Percentiles rank a stretch among this genome's conserved stretches.
phyloP scores from a whole-genome alignment of 306 rosid genomes.

The Sicyos baderoa region DNA sequence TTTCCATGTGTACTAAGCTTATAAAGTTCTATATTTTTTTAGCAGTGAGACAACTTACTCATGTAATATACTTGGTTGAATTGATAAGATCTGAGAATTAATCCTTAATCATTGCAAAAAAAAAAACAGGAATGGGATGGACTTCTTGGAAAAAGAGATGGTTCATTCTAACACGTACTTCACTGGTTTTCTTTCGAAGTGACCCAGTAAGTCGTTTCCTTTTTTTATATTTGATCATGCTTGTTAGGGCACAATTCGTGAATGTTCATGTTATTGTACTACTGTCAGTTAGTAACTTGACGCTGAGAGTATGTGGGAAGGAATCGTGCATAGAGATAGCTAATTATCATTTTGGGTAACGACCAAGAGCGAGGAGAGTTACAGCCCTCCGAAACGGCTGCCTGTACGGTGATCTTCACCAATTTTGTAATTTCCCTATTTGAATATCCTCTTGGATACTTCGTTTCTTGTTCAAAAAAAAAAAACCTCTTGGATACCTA shows the following conservation, averaged over 20 bases:
- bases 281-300: neutral
- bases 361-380: slow-evolving; percentile 3
- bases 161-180: slow-evolving; percentile 85
- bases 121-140: slow-evolving; percentile 73
- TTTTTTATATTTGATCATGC: slow-evolving; percentile 3
- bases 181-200: slow-evolving; percentile 94
- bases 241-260: neutral
- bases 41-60: neutral
- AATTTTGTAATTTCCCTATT: neutral
- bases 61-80: slow-evolving; percentile 5
- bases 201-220: slow-evolving; percentile 77
- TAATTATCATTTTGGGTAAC: neutral
- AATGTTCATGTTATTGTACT: neutral
- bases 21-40: neutral
- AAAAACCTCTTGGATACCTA: neutral
- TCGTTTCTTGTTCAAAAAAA: neutral
- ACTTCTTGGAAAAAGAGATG: slow-evolving; percentile 99
- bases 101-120: neutral
- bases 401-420: neutral
- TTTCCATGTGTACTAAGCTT: neutral
- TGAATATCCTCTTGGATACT: neutral
- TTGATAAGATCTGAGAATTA: neutral
- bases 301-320: neutral
- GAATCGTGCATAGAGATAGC: neutral
- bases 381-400: neutral